phyloP scores from a whole-genome alignment of 2,329 filamentous ascomycete genomes.

The Pseudofabraea citricarpa region DNA sequence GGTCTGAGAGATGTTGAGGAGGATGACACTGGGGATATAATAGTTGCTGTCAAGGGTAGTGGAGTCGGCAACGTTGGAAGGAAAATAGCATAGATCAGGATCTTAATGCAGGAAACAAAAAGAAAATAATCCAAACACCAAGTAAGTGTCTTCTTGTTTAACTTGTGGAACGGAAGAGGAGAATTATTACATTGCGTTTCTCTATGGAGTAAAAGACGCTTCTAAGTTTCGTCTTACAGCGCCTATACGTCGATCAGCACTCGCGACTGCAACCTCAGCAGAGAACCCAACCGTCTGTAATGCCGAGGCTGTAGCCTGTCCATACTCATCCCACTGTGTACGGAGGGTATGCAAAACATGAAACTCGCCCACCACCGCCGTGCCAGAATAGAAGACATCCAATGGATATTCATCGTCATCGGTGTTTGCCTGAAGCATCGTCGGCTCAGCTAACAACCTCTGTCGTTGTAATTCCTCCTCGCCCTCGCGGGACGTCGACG shows the following conservation, averaged over 20 bases:
- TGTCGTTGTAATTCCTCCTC: slow-evolving; percentile 17
- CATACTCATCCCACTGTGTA: slow-evolving; percentile 25
- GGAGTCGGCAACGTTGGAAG: slow-evolving; percentile 93
- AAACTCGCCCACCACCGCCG: slow-evolving; percentile 25
- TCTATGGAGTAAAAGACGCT: slow-evolving; percentile 6
- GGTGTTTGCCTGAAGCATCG: slow-evolving; percentile 9
- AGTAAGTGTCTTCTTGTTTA: too few species aligned
- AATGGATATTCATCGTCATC: slow-evolving; percentile 19
- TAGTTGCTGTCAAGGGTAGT: slow-evolving; percentile 86
- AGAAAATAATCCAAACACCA: too few species aligned
- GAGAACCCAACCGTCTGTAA: slow-evolving; percentile 24
- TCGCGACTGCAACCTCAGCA: slow-evolving; percentile 20
- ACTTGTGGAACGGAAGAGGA: too few species aligned
- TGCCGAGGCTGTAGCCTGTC: slow-evolving; percentile 20
- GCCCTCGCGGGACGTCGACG: slow-evolving; percentile 2
- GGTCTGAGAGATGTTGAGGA: slow-evolving; percentile 73
- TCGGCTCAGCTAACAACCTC: slow-evolving; percentile 17
- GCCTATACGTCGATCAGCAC: slow-evolving; percentile 21
- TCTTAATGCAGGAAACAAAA: slow-evolving; percentile 1
- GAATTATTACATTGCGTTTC: slow-evolving; percentile 5
- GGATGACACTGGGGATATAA: slow-evolving; percentile 60
- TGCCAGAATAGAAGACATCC: slow-evolving; percentile 28
- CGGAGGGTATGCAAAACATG: slow-evolving; percentile 26
- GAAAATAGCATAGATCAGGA: slow-evolving; percentile 70
- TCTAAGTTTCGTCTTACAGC: slow-evolving; percentile 18